A percentile compares a stretch with the other conserved stretches of the same genome.
Evolutionary conservation across 352 stramenopile genomes (phyloP).

Genomic region (Sclerospora graminicola): DNA sequence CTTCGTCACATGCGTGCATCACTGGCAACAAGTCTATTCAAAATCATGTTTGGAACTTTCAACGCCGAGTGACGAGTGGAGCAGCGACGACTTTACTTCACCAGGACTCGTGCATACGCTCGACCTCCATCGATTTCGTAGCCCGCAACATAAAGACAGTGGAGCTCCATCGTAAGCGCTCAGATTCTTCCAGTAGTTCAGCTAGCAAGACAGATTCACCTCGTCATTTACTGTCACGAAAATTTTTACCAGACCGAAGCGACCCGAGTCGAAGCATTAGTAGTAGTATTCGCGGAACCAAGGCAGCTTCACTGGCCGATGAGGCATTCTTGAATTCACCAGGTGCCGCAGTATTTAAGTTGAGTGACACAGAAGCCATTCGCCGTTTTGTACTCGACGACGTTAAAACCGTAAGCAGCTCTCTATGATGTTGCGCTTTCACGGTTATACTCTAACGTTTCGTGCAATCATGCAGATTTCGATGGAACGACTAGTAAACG

Average conservation of each 20-base stretch:
- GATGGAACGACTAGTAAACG: conserved; percentile 6
- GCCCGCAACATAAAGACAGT: conserved; percentile 28
- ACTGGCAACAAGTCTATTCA: conserved; percentile 8
- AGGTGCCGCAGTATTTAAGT: conserved; percentile 16
- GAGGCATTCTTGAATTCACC: conserved; percentile 2
- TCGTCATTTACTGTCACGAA: conserved; percentile 15
- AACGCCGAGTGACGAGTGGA: conserved; percentile 10
- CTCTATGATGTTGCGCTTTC: neutral
- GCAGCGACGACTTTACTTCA: conserved; percentile 1
- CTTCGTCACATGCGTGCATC: conserved; percentile 23
- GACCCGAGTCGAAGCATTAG: conserved; percentile 15
- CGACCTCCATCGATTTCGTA: conserved; percentile 27
- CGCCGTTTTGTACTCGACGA: conserved; percentile 53
- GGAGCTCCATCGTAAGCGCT: conserved; percentile 27
- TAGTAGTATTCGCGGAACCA: conserved; percentile 13
- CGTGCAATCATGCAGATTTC: neutral
- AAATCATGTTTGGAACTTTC: conserved; percentile 13
- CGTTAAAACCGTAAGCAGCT: conserved; percentile 42
- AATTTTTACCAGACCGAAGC: conserved; percentile 23
- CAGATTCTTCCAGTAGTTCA: conserved; percentile 16
- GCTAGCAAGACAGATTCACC: conserved; percentile 17
- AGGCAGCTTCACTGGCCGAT: conserved; percentile 7
- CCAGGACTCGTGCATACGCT: conserved; percentile 19
- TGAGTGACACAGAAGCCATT: conserved; percentile 60
- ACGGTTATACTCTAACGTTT: conserved; percentile 1